Base-by-base conservation (phyloP, 108 stramenopile species). In the Schizochytrium sp. region DNA sequence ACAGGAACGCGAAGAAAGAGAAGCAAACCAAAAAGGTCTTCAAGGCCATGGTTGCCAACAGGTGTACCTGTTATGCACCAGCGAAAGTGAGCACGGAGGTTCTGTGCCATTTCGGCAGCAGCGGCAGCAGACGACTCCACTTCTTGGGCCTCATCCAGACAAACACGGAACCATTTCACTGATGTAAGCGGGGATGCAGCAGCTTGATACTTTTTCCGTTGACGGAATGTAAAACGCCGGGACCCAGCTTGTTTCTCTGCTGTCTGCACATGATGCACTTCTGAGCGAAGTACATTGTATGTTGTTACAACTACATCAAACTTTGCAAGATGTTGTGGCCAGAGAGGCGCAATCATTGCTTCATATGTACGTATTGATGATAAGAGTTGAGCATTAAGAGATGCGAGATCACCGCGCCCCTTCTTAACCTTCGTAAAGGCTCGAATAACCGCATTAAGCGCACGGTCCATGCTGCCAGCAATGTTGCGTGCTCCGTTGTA, bases 11-110 rank as follows among this genome's bases (percentile, higher is more conserved):
- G 42, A 7, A 89, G 41, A 42, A 89, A 89, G 0, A 50, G 61
- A 12, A 56, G 47, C 17, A 89, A 44, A 40, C 72, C 88, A 17
- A n/a, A 72, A 19, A 89, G 49, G 53, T 89, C 88, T 1, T 89
- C 88, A 42, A 89, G 72, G 15, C 88, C 88, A 2, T 72, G 49
- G 12, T 60, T 64, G 72, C 72, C 88, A 45, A 89, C 56, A 10
- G 88, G 88, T 5, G 88, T 89, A 46, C 88, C 88, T 3, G 69
- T 72, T 7, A 89, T 72, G 55, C 55, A n/a, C 88, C 88, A 89
- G 15, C 88, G 46, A 40, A 40, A 7, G 17, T 4, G 8, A 3
- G 72, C 49, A 3, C 15, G 69, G n/a, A 89, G 8, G 12, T 2
- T 4, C 4, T 42, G 45, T 4, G 72, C 69, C 61, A 89, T 64